Evolutionary conservation across 306 rosid species (phyloP).

Genomic region (Hylodesmum podocarpum): DNA sequence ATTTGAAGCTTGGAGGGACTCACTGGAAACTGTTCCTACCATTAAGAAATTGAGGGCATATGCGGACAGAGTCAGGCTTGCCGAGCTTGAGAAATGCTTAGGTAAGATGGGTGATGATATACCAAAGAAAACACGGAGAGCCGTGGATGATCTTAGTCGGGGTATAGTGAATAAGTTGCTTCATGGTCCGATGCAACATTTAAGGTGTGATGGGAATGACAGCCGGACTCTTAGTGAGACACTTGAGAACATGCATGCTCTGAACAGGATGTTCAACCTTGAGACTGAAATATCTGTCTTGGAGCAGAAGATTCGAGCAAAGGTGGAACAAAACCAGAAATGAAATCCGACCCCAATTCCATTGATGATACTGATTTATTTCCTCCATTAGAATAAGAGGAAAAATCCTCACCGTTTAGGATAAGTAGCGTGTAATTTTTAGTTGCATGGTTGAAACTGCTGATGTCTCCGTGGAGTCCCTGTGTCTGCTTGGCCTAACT

Average conservation of each 20-base stretch:
- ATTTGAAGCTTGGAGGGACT: slow-evolving; percentile 98
- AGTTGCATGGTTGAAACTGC: slow-evolving; percentile 35
- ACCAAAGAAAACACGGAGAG: slow-evolving; percentile 81
- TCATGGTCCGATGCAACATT: slow-evolving; percentile 99
- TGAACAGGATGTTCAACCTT: slow-evolving; percentile 97
- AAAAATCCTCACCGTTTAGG: slow-evolving; percentile 44
- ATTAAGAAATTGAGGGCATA: slow-evolving; percentile 95
- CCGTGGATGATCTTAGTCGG: slow-evolving; percentile 97
- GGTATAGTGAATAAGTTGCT: slow-evolving; percentile 96
- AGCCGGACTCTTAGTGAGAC: slow-evolving; percentile 88
- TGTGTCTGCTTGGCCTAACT: slow-evolving; percentile 32
- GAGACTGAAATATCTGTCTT: slow-evolving; percentile 85
- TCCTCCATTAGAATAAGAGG: slow-evolving; percentile 51
- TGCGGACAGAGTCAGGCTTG: slow-evolving; percentile 90
- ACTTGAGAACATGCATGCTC: slow-evolving; percentile 97
- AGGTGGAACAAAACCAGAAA: slow-evolving; percentile 90
- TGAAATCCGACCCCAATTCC: slow-evolving; percentile 38
- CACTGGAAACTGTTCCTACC: slow-evolving; percentile 96
- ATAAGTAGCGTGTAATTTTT: slow-evolving; percentile 38
- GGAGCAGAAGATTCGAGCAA: slow-evolving; percentile 94
- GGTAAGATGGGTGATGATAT: slow-evolving; percentile 97
- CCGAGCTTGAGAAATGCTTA: slow-evolving; percentile 93
- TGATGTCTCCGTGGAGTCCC: slow-evolving; percentile 25
- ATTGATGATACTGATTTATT: slow-evolving; percentile 41
- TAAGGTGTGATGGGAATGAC: slow-evolving; percentile 96